Evolutionary conservation across 768 basidiomycete species (phyloP).

Genomic region (Lactarius psammicola): DNA sequence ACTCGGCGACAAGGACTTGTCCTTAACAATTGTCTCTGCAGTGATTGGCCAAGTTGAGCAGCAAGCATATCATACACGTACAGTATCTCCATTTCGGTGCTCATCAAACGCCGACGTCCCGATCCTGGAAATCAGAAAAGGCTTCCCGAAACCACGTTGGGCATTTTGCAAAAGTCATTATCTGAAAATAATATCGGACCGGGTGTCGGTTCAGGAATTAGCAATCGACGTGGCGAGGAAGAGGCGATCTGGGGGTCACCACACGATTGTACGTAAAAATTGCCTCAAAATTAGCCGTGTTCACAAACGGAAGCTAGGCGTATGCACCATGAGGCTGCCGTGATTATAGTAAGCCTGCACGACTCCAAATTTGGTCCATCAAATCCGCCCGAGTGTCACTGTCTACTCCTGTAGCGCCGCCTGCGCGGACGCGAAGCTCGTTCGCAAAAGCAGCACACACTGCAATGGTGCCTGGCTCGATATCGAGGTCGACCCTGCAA

Average conservation of each 20-base stretch:
- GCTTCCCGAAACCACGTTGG: constrained; percentile 51
- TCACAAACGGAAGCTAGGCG: constrained; percentile 36
- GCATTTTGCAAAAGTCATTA: constrained; percentile 51
- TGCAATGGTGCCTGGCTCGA: constrained; percentile 35
- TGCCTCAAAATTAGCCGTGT: constrained; percentile 40
- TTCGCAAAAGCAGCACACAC: too few relatives aligned
- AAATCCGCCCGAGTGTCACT: constrained; percentile 30
- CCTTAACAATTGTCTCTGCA: constrained; percentile 46
- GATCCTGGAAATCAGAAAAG: constrained; percentile 43
- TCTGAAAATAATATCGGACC: constrained; percentile 31
- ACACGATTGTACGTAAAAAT: constrained; percentile 51
- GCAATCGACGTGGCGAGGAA: not conserved
- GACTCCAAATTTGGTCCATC: constrained; percentile 12
- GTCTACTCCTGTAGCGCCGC: constrained; percentile 36
- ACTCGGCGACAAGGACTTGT: constrained; percentile 43
- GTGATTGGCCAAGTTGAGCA: not conserved
- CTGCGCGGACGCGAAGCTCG: constrained; percentile 37
- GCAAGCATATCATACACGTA: not conserved
- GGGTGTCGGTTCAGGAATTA: constrained; percentile 9
- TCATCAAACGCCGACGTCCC: constrained; percentile 39
- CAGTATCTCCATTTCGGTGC: constrained; percentile 16
- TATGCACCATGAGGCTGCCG: constrained; percentile 41
- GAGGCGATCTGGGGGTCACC: constrained; percentile 11
- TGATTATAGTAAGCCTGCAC: constrained; percentile 36
- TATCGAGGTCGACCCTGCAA: constrained; percentile 40